Evolutionary conservation across 2,329 filamentous ascomycete genomes (phyloP).

Genomic region (Epichloe typhina): DNA sequence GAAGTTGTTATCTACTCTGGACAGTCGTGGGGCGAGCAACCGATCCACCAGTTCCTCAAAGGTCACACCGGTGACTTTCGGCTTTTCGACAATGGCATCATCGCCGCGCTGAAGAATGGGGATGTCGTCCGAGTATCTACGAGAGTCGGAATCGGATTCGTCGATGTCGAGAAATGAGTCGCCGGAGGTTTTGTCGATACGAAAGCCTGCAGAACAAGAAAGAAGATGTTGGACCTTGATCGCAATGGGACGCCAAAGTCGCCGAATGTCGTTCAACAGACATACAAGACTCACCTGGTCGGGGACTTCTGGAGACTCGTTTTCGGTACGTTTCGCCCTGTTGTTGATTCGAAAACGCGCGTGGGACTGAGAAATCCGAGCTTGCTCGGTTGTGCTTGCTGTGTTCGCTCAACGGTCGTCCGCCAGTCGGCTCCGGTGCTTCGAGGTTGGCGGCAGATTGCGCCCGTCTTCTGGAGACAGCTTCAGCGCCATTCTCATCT

Average conservation of each 20-base stretch:
- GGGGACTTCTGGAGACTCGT: conserved; percentile 20
- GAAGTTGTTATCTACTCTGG: conserved; percentile 81
- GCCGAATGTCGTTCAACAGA: background rate
- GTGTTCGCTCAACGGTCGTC: conserved; percentile 44
- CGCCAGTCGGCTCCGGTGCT: conserved; percentile 33
- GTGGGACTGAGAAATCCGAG: conserved; percentile 53
- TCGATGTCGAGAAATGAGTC: conserved; percentile 54
- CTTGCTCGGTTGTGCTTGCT: conserved; percentile 58
- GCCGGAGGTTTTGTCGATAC: conserved; percentile 33
- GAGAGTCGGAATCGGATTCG: conserved; percentile 56
- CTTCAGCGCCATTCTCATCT: conserved; percentile 30
- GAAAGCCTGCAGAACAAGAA: conserved; percentile 29
- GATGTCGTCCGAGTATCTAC: conserved; percentile 52
- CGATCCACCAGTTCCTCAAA: conserved; percentile 73
- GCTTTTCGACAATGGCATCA: conserved; percentile 40
- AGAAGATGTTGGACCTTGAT: background rate
- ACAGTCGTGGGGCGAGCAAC: conserved; percentile 69
- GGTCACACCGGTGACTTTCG: conserved; percentile 38
- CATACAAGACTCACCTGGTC: conserved; percentile 12
- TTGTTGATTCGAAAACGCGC: conserved; percentile 37
- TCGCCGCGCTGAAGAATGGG: conserved; percentile 55
- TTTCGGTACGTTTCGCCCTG: conserved; percentile 23
- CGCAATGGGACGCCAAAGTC: background rate
- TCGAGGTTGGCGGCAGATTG: conserved; percentile 51
- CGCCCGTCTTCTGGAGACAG: conserved; percentile 38